Evolutionary conservation across 805 yeast species (phyloP).

Genomic region (Ogataea pilisensis): DNA sequence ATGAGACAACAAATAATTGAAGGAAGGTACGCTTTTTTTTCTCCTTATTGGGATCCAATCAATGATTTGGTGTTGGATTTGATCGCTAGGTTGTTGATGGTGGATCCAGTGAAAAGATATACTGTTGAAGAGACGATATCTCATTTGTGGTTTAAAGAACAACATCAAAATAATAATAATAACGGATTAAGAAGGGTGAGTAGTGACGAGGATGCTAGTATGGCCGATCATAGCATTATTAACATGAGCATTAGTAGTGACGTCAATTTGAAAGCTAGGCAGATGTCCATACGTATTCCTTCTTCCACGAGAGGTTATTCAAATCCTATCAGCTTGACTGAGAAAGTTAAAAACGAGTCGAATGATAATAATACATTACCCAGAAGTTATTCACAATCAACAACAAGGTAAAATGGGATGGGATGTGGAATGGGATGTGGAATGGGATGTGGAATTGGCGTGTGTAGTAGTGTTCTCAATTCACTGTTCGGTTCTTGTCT

Average conservation of each 20-base stretch:
- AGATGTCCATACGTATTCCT: conserved; percentile 23
- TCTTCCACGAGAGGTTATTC: conserved; percentile 22
- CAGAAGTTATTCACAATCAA: conserved; percentile 8
- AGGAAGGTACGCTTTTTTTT: conserved; percentile 68
- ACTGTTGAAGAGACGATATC: conserved; percentile 35
- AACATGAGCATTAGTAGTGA: conserved; percentile 1
- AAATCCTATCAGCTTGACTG: conserved; percentile 26
- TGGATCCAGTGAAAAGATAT: conserved; percentile 43
- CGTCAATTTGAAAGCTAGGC: conserved; percentile 9
- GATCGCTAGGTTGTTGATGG: conserved; percentile 56
- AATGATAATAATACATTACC: conserved; percentile 22
- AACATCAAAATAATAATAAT: no score
- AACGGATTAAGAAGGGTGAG: no score
- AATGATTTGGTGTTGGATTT: conserved; percentile 62
- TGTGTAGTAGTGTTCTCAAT: no score
- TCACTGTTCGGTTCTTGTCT: no score
- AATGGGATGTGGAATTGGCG: no score
- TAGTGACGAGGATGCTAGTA: not conserved
- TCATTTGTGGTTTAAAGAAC: conserved; percentile 42
- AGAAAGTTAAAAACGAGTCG: conserved; percentile 22
- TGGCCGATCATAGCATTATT: no score
- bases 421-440: no score
- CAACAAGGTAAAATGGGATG: no score
- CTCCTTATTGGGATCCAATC: conserved; percentile 77
- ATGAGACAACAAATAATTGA: conserved; percentile 70